These are phyloP conservation scores for Saccharomyces hybrid DNA, from an alignment of 1,139 yeast species.

Conservation along the genomic window DNA sequence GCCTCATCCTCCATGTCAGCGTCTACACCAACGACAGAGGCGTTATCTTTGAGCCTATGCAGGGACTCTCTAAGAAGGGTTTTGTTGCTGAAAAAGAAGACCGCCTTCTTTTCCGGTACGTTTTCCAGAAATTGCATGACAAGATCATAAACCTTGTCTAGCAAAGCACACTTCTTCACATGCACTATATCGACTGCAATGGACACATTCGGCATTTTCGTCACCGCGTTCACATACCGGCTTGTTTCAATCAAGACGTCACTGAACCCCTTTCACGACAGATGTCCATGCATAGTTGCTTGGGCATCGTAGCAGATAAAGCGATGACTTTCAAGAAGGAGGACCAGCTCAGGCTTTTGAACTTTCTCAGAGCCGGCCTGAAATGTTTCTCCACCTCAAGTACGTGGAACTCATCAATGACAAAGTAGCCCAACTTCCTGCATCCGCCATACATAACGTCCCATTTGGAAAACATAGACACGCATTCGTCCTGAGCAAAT, in stretches of 20 bases:
- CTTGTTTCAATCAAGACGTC: no score
- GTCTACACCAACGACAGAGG: neutral
- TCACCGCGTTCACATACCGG: neutral
- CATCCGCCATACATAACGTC: no score
- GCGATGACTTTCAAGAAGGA: neutral
- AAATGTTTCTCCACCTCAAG: neutral
- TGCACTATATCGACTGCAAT: neutral
- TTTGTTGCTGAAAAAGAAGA: neutral
- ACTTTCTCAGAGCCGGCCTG: neutral
- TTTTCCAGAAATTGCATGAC: neutral
- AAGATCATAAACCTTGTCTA: neutral
- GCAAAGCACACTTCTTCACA: neutral
- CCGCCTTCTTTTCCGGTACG: neutral
- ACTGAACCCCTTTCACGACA: no score
- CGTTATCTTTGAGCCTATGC: neutral
- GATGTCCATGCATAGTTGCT: neutral
- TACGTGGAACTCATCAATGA: neutral
- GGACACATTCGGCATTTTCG: neutral
- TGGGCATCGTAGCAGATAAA: neutral
- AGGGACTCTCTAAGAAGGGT: neutral
- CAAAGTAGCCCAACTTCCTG: neutral
- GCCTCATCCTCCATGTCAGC: neutral
- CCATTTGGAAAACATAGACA: no score
- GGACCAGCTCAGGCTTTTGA: neutral
- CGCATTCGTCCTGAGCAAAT: neutral